Conservation (phyloP, 2,329 filamentous ascomycete genomes). For the Fusarium begoniae region DNA sequence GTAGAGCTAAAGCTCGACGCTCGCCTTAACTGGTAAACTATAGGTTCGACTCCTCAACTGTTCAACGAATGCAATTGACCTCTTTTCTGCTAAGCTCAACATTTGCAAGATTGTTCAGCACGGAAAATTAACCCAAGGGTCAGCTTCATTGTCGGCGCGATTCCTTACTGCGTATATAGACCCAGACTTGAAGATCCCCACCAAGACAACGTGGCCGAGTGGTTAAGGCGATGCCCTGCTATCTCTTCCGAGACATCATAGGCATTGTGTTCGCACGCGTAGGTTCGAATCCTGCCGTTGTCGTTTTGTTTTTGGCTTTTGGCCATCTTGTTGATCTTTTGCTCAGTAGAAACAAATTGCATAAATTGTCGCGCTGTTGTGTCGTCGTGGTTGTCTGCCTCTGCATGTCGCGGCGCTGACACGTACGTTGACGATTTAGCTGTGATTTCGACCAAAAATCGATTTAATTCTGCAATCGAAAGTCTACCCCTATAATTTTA, state of each 20-base stretch:
- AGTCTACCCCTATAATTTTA: background rate
- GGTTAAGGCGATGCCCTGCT: slow-evolving; percentile 32
- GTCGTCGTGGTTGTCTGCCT: background rate
- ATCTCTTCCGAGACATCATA: slow-evolving; percentile 22
- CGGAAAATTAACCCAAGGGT: fast-evolving
- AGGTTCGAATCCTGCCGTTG: slow-evolving; percentile 32
- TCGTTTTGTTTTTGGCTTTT: background rate
- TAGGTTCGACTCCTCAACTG: fast-evolving
- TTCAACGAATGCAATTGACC: fast-evolving
- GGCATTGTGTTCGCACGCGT: slow-evolving; percentile 32
- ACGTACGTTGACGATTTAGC: no score
- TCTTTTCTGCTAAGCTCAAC: no score
- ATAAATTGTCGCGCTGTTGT: background rate
- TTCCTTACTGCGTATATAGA: background rate
- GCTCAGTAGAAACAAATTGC: fast-evolving
- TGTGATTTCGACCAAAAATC: fast-evolving
- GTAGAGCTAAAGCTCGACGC: fast-evolving
- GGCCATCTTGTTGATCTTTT: background rate
- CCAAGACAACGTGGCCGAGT: slow-evolving; percentile 27
- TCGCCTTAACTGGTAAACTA: fast-evolving
- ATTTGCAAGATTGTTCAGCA: background rate
- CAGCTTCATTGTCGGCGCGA: fast-evolving
- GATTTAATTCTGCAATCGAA: background rate
- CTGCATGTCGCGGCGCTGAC: no score
- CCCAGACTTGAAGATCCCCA: fast-evolving